Base-by-base conservation (phyloP, 805 yeast species). In the Torulaspora quercuum region DNA sequence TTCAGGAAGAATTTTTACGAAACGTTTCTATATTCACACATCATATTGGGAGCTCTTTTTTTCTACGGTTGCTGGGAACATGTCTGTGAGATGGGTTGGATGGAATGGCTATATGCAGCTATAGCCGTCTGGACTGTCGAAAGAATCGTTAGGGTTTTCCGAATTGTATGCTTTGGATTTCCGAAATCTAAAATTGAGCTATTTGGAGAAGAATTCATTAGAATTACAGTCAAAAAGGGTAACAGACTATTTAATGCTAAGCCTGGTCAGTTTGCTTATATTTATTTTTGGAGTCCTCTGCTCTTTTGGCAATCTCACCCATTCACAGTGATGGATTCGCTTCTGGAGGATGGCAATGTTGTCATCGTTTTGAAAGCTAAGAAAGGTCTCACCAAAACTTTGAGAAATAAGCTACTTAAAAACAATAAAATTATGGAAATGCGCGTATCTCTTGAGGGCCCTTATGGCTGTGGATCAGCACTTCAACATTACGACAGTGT, bases 391-490 rank as follows among this genome's bases (percentile, higher is more conserved):
- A 71, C 78, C 6, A 63, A 49, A 27, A 48, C 50, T 19, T 20
- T 48, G 7, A 48, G 68, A 6, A 62, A 50, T 21, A 45, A 49
- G 23, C 44, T 70, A 9, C 59, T 60, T 20, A 53, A 55, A 9
- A 47, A 52, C 32, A 61, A 53, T 19, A 52, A 49, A 12, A 39
- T 34, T 7, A 44, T 58, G 20, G 41, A 50, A 17, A 54, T 72
- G 30, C 61, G 61, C 12, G 50, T 68, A 5, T 53, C 66, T 6
- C 25, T 76, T 3, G 90, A 82, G 52, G 89, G 90, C 1, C 88
- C 89, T 2, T 82, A 82, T 51, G 85, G 89, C 2, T 65, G 66
- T 23, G 45, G 70, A 3, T 52, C 73, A 5, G 72, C 78, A 3
- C 61, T 75, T n/a, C 60, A 65, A 16, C 59, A 65, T 29, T 80